These are phyloP conservation scores for Xylaria digitata DNA, from an alignment of 2,329 filamentous ascomycete species.

Conservation along the genomic window DNA sequence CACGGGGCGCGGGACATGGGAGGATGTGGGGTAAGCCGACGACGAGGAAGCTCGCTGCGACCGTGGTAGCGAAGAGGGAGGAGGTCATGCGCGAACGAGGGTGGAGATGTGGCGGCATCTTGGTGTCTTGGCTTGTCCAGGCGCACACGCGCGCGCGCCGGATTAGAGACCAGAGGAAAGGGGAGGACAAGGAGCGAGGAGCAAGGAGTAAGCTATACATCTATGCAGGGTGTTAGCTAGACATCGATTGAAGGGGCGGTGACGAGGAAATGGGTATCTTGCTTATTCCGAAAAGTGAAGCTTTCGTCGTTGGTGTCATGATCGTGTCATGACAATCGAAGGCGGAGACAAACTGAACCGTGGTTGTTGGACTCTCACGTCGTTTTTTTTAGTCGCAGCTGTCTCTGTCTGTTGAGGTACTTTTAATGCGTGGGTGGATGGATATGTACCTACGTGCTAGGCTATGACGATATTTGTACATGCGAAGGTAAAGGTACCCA, in stretches of 20 bases:
- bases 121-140: constrained; percentile 15
- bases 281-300: not conserved
- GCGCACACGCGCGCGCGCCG: constrained; percentile 18
- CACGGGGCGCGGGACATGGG: constrained; percentile 86
- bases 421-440: no score
- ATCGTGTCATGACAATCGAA: constrained; percentile 19
- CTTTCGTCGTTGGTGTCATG: constrained; percentile 8
- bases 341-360: not conserved
- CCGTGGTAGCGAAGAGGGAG: constrained; percentile 93
- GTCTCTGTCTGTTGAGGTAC: constrained; percentile 7
- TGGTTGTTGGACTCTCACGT: no score
- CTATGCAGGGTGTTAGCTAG: not conserved
- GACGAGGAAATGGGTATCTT: not conserved
- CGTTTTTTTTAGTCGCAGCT: not conserved
- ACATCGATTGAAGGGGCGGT: not conserved
- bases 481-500: no score
- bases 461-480: no score
- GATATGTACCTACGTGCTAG: not conserved
- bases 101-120: constrained; percentile 89
- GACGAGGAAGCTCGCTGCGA: constrained; percentile 89
- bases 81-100: constrained; percentile 93
- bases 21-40: constrained; percentile 90
- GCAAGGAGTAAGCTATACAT: constrained; percentile 5
- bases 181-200: not conserved
- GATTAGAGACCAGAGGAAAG: constrained; percentile 8